phyloP scores from a whole-genome alignment of 2,329 filamentous ascomycete genomes.

The Penicillium sp. region DNA sequence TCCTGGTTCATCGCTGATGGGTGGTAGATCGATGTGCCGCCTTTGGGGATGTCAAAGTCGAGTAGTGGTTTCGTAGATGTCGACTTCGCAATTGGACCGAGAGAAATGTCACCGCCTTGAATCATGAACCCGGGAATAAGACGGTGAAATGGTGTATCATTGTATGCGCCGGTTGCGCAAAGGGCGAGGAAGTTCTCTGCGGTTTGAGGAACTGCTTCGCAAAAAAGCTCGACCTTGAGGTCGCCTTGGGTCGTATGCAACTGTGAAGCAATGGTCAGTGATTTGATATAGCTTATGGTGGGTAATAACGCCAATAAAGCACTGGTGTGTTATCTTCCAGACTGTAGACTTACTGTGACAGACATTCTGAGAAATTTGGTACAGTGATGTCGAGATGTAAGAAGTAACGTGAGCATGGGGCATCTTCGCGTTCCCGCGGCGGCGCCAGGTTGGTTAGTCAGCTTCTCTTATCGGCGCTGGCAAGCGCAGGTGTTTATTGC shows the following conservation, averaged over 20 bases:
- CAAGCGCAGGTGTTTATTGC: slow-evolving; percentile 6
- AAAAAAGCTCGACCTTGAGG: slow-evolving; percentile 95
- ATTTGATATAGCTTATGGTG: background rate
- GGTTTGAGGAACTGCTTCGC: slow-evolving; percentile 89
- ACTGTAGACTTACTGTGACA: slow-evolving; percentile 31
- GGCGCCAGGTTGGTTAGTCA: slow-evolving; percentile 20
- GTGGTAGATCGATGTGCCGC: slow-evolving; percentile 58
- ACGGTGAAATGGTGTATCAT: slow-evolving; percentile 64
- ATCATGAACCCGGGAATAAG: slow-evolving; percentile 66
- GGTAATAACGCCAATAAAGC: background rate
- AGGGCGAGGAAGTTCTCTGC: slow-evolving; percentile 75
- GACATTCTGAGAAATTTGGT: slow-evolving; percentile 26
- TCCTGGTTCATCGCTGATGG: slow-evolving; percentile 61
- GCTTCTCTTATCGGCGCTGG: slow-evolving; percentile 9
- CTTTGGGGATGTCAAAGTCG: slow-evolving; percentile 53
- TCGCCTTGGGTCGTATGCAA: slow-evolving; percentile 87
- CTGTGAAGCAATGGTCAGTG: slow-evolving; percentile 24
- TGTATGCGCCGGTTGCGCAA: slow-evolving; percentile 62
- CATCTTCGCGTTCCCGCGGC: slow-evolving; percentile 4
- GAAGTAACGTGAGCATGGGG: slow-evolving; percentile 8
- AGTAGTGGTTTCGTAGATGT: slow-evolving; percentile 44
- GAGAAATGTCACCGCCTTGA: slow-evolving; percentile 59
- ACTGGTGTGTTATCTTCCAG: background rate
- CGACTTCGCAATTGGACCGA: slow-evolving; percentile 45
- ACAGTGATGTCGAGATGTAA: background rate